Percentiles rank a stretch among this genome's conserved stretches.
Evolutionary conservation across 768 basidiomycete species (phyloP).

Genomic region (Amanita pseudoporphyria): DNA sequence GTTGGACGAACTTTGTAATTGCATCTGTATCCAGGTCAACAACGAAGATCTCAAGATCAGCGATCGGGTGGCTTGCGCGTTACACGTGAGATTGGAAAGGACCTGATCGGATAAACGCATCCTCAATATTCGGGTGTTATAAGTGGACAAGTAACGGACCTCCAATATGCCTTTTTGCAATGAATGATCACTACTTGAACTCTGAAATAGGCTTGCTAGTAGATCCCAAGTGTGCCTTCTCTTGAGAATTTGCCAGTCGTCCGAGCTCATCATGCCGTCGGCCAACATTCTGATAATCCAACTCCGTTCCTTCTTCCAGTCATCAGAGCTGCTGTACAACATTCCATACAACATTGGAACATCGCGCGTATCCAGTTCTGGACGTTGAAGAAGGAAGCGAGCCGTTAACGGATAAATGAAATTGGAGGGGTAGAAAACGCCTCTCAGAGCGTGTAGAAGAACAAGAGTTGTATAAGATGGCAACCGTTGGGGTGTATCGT

Average conservation of each 20-base stretch:
- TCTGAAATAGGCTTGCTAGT: conserved; percentile 73
- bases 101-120: conserved; percentile 34
- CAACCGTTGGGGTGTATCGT: conserved; percentile 40
- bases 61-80: conserved; percentile 57
- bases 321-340: conserved; percentile 72
- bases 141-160: conserved; percentile 28
- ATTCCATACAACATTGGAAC: conserved; percentile 88
- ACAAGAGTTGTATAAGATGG: conserved; percentile 76
- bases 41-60: conserved; percentile 65
- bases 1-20: conserved; percentile 31
- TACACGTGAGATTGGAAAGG: conserved; percentile 65
- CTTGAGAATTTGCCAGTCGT: conserved; percentile 77
- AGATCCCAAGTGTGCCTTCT: conserved; percentile 86
- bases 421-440: conserved; percentile 79
- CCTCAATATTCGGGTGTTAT: neutral
- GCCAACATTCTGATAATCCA: conserved; percentile 84
- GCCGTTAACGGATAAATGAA: conserved; percentile 84
- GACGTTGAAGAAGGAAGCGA: conserved; percentile 84
- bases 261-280: conserved; percentile 65
- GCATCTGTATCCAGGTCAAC: conserved; percentile 78
- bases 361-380: conserved; percentile 68
- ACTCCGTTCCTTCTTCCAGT: conserved; percentile 79
- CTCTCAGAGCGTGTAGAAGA: conserved; percentile 71
- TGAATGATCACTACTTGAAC: conserved; percentile 39
- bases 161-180: conserved; percentile 57